Evolutionary conservation across 495 filamentous ascomycete species (phyloP), one percentile per base, ranked within the genome.

Genomic region (Acidiella bohemica): DNA sequence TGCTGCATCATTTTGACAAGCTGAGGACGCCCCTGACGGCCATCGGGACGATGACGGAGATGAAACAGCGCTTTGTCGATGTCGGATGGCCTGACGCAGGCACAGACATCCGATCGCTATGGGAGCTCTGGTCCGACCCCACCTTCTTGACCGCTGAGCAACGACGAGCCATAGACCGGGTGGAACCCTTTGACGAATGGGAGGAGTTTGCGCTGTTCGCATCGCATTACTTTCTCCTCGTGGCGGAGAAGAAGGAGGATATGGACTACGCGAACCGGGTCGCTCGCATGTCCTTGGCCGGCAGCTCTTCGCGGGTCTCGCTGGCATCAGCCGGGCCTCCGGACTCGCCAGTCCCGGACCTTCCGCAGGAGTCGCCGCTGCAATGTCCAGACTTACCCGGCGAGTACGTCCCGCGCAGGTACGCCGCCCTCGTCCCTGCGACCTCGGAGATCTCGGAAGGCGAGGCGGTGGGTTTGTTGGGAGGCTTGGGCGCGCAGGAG

Each of bases 101-200:
- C 9, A 69, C 78, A 13, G 56, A 66, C 31, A 71, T 72, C n/a
- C 62, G 64, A 51, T 78, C 68, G 51, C 65, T 93, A 2, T 87
- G 84, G 75, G 71, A 81, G 42, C 63, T 88, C 17, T 95, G 87
- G 87, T 72, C 67, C 12, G 69, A 78, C 42, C 60, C 73, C 2
- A 59, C 57, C 8, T 80, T 82, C 47, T 51, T 92, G 13, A 60
- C 63, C 2, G 50, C 65, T 1, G 61, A 64, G 0, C 67, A 79
- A 32, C 67, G 78, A 39, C 57, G 48, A 12, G 50, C 53, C 18
- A 59, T 93, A 17, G 79, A 93, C 42, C 52, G 53, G 0, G 56
- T 81, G 21, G 87, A 94, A 55, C 75, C 78, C 14, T 94, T 95
- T 56, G 87, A 95, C 59, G 86, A 95, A 61, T 94, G 84, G 84